Percentiles rank a stretch among this genome's conserved stretches.
These are phyloP conservation scores for Astrothelium subdiscretum DNA, from an alignment of 495 filamentous ascomycete genomes.

Conservation along the genomic window DNA sequence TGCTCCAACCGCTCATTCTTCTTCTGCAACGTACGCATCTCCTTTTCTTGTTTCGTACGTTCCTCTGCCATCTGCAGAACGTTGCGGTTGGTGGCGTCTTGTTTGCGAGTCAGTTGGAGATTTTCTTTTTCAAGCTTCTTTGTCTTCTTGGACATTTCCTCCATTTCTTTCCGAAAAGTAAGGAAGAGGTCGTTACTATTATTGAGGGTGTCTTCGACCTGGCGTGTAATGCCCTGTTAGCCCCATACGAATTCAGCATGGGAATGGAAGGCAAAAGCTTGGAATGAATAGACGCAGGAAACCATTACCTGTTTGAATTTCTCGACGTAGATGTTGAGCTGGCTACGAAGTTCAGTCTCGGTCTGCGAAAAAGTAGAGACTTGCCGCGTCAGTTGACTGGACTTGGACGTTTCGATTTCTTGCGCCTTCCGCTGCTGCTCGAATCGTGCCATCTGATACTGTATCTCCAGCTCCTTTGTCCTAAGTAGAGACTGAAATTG, in stretches of 20 bases:
- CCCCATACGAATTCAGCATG: constrained; percentile 1
- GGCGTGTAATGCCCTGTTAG: constrained; percentile 9
- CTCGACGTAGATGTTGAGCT: constrained; percentile 97
- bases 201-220: constrained; percentile 98
- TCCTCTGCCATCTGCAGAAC: constrained; percentile 98
- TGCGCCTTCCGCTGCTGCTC: constrained; percentile 82
- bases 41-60: constrained; percentile 42
- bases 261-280: neutral
- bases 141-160: constrained; percentile 99
- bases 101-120: constrained; percentile 77
- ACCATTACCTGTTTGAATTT: constrained; percentile 97
- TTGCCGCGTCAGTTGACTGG: constrained; percentile 74
- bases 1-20: constrained; percentile 88
- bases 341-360: constrained; percentile 82
- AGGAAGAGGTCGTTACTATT: constrained; percentile 97
- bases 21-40: constrained; percentile 44
- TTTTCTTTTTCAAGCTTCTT: constrained; percentile 97
- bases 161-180: constrained; percentile 98
- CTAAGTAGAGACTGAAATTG: constrained; percentile 83
- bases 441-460: constrained; percentile 72
- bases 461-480: constrained; percentile 92
- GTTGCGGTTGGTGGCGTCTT: constrained; percentile 85
- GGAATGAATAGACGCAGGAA: neutral
- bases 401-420: constrained; percentile 65
- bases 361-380: constrained; percentile 95